phyloP scores from a whole-genome alignment of 2,329 filamentous ascomycete species.

The Fusarium nygamai region DNA sequence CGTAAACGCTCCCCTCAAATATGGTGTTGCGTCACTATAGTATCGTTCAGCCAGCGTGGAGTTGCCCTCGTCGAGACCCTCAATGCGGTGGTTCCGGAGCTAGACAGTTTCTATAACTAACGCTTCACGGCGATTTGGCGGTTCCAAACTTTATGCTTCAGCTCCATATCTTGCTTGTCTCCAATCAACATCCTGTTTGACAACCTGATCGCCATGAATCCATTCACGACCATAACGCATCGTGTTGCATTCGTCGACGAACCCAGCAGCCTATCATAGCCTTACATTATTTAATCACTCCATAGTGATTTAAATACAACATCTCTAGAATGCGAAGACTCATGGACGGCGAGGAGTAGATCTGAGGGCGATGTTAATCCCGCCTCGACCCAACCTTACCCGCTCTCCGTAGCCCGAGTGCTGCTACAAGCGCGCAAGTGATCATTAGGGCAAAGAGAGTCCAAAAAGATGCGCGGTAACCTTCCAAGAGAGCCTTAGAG shows the following conservation, averaged over 20 bases:
- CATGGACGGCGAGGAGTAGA: background rate
- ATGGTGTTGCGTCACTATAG: too few relatives aligned
- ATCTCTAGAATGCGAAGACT: background rate
- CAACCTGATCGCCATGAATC: background rate
- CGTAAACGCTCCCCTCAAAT: too few relatives aligned
- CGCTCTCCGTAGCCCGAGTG: background rate
- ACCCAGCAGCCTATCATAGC: background rate
- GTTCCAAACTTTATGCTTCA: background rate
- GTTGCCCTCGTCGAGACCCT: background rate
- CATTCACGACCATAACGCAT: background rate
- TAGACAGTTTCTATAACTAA: background rate
- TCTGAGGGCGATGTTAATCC: background rate
- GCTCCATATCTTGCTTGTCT: background rate
- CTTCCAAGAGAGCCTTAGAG: background rate
- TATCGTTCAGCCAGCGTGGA: background rate
- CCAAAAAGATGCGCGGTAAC: background rate
- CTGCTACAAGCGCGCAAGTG: background rate
- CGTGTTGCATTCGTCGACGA: background rate
- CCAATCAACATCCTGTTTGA: background rate
- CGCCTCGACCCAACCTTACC: background rate
- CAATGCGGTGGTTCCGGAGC: background rate
- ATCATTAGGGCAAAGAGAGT: background rate
- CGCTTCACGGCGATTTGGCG: background rate
- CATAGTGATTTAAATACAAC: background rate
- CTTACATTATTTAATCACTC: background rate